A percentile compares a stretch with the other conserved stretches of the same genome.
Conservation (phyloP, 768 basidiomycete species). For the Cystofilobasidium capitatum region DNA sequence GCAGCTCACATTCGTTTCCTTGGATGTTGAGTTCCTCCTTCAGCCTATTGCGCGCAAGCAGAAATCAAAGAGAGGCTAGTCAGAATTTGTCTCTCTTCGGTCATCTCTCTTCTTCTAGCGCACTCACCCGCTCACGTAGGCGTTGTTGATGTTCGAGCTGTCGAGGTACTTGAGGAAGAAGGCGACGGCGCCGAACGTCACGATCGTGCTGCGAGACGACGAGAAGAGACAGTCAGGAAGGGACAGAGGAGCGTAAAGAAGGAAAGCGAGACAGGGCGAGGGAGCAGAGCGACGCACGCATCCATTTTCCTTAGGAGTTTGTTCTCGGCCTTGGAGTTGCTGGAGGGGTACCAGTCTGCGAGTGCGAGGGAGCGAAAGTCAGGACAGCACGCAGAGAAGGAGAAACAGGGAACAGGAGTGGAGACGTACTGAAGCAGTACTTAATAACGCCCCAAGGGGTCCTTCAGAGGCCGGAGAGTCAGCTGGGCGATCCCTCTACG, state of each 20-base stretch:
- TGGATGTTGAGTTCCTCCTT: conserved; percentile 13
- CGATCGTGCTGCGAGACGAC: neutral
- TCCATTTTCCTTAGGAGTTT: neutral
- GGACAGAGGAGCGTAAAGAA: too few species aligned
- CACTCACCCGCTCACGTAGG: neutral
- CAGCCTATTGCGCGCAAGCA: neutral
- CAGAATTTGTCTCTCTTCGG: neutral
- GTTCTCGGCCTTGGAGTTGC: conserved; percentile 10
- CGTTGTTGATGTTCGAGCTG: conserved; percentile 10
- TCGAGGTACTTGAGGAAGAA: conserved; percentile 26
- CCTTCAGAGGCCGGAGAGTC: neutral
- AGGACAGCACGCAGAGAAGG: too few species aligned
- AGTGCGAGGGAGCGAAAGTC: neutral
- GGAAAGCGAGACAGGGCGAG: too few species aligned
- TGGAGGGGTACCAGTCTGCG: conserved; percentile 13
- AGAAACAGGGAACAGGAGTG: too few species aligned
- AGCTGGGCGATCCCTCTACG: neutral
- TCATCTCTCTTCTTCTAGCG: too few species aligned
- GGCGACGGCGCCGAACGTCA: conserved; percentile 10
- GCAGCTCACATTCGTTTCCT: neutral
- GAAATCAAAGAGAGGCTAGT: neutral
- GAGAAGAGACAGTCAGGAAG: too few species aligned
- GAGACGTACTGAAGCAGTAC: conserved; percentile 8
- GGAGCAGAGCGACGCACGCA: too few species aligned
- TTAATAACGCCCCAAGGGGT: neutral